These are phyloP conservation scores for Aspergillus asperescens DNA, from an alignment of 495 filamentous ascomycete genomes.

Conservation along the genomic window DNA sequence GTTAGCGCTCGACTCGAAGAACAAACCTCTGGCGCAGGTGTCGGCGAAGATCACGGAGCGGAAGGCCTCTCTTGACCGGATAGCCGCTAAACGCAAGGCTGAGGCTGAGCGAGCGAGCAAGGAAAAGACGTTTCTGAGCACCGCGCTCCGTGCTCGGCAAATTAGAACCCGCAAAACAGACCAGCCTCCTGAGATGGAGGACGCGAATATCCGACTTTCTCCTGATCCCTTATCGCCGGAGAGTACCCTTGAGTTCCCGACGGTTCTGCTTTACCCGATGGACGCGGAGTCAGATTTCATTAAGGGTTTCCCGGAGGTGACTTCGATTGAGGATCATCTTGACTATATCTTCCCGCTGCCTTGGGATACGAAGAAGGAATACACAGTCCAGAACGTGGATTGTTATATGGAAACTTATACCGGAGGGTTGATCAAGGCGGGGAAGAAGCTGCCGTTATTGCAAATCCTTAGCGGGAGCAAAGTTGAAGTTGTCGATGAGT, in stretches of 20 bases:
- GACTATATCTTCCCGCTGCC: conserved; percentile 72
- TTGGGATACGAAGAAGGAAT: conserved; percentile 75
- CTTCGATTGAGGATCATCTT: conserved; percentile 65
- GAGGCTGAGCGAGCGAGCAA: conserved; percentile 50
- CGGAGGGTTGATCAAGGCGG: conserved; percentile 81
- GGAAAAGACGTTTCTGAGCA: conserved; percentile 54
- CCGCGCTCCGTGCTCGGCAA: conserved; percentile 68
- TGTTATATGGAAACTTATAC: conserved; percentile 79
- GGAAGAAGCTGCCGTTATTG: conserved; percentile 73
- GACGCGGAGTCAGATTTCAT: conserved; percentile 81
- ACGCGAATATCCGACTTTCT: conserved; percentile 58
- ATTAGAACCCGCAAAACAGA: conserved; percentile 62
- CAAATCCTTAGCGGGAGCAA: conserved; percentile 72
- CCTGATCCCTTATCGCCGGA: conserved; percentile 70
- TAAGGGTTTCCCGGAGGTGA: conserved; percentile 72
- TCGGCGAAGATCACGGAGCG: conserved; percentile 51
- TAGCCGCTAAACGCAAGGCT: conserved; percentile 36
- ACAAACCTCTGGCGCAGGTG: conserved; percentile 52
- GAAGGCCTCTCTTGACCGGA: conserved; percentile 35
- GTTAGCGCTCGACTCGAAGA: conserved; percentile 58
- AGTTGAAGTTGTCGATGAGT: conserved; percentile 79
- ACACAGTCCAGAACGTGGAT: conserved; percentile 60
- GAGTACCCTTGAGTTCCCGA: conserved; percentile 67
- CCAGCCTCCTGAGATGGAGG: conserved; percentile 78
- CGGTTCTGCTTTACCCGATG: conserved; percentile 76